phyloP scores from a whole-genome alignment of 306 rosid genomes.

The Betula pendula region DNA sequence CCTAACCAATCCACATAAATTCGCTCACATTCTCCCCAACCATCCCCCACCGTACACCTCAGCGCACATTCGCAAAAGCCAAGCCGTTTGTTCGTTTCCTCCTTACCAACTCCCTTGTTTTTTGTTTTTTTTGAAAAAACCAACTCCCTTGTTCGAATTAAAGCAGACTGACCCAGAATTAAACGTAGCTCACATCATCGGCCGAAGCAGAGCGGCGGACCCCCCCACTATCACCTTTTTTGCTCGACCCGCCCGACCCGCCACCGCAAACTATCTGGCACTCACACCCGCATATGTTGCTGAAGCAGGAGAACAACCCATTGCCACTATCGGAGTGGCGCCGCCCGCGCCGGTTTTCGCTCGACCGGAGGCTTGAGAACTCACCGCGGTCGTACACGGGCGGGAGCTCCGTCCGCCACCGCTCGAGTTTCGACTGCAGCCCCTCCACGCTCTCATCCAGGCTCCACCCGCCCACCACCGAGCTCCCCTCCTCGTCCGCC shows the following conservation, averaged over 20 bases:
- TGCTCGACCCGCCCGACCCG: constrained; percentile 12
- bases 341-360: constrained; percentile 31
- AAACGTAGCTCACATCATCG: constrained; percentile 35
- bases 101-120: not conserved
- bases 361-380: constrained; percentile 29
- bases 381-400: constrained; percentile 66
- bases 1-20: constrained; percentile 1
- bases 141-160: too few relatives aligned
- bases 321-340: constrained; percentile 49
- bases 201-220: constrained; percentile 40
- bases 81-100: not conserved
- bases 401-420: constrained; percentile 78
- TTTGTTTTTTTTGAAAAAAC: too few relatives aligned
- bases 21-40: not conserved
- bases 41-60: not conserved
- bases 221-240: constrained; percentile 26
- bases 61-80: not conserved
- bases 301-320: constrained; percentile 89
- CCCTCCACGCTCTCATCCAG: constrained; percentile 70
- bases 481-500: constrained; percentile 52
- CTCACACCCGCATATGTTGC: constrained; percentile 82
- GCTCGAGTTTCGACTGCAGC: constrained; percentile 66
- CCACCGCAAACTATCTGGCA: constrained; percentile 86
- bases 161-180: constrained; percentile 2
- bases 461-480: constrained; percentile 62